Evolutionary conservation across 306 rosid genomes (phyloP).

Genomic region (Malus orientalis): DNA sequence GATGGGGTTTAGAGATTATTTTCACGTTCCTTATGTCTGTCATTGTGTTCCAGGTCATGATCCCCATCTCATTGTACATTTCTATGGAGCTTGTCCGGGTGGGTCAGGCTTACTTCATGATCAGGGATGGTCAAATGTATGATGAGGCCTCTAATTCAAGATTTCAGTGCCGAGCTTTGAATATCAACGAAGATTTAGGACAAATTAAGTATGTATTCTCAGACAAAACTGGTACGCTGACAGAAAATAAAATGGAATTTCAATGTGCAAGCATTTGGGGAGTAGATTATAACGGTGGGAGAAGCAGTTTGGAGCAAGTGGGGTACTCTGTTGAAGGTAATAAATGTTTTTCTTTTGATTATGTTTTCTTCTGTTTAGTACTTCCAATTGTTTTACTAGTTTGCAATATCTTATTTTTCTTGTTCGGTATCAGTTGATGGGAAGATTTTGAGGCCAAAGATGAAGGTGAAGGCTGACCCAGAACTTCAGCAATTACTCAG

Average conservation of each 20-base stretch:
- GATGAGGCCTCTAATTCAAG: conserved; percentile 68
- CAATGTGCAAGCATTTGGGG: conserved; percentile 86
- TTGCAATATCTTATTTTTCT: conserved; percentile 12
- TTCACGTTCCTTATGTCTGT: conserved; percentile 91
- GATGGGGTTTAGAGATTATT: conserved; percentile 67
- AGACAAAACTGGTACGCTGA: conserved; percentile 94
- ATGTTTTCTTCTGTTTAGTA: neutral
- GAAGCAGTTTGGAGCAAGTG: conserved; percentile 26
- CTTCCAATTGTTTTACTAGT: neutral
- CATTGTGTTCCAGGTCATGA: conserved; percentile 92
- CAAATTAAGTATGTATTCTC: conserved; percentile 89
- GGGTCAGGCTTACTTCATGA: conserved; percentile 95
- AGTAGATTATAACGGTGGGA: conserved; percentile 52
- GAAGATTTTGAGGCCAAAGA: conserved; percentile 55
- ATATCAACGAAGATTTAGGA: conserved; percentile 94
- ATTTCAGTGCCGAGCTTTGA: conserved; percentile 93
- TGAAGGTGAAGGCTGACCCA: conserved; percentile 67
- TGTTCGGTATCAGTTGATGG: conserved; percentile 52
- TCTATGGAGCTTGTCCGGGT: conserved; percentile 95
- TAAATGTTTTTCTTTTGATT: neutral
- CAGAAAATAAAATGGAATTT: conserved; percentile 98
- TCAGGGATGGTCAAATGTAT: conserved; percentile 60
- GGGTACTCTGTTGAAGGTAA: conserved; percentile 57
- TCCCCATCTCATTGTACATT: conserved; percentile 88
- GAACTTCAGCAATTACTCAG: conserved; percentile 46